A percentile compares a stretch with the other conserved stretches of the same genome.
Conservation (phyloP, 345 rosid genomes). For the Populus ilicifolia region DNA sequence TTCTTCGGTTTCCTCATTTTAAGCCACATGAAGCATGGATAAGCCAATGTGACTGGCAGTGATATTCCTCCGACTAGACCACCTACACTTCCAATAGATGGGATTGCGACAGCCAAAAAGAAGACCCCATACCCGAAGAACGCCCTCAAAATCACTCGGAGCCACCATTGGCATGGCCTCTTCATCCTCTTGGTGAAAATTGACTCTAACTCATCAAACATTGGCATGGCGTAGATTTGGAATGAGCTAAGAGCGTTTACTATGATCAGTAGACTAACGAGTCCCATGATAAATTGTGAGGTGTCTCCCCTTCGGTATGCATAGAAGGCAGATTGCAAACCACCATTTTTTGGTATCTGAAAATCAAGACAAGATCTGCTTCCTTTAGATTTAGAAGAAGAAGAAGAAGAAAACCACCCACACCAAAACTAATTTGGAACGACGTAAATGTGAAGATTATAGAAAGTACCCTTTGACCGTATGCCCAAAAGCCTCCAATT, state of each 20-base stretch:
- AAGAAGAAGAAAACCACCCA: background rate
- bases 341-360: constrained; percentile 29
- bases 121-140: constrained; percentile 24
- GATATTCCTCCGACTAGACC: constrained; percentile 33
- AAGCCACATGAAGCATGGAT: constrained; percentile 43
- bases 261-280: constrained; percentile 27
- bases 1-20: constrained; percentile 29
- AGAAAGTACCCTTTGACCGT: constrained; percentile 24
- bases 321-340: constrained; percentile 29
- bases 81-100: constrained; percentile 26
- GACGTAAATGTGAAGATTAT: background rate
- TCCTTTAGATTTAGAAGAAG: background rate
- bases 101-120: constrained; percentile 33
- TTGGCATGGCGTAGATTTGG: constrained; percentile 37
- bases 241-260: constrained; percentile 27
- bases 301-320: constrained; percentile 22
- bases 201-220: constrained; percentile 29
- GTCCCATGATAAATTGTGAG: constrained; percentile 19
- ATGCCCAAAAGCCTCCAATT: constrained; percentile 42
- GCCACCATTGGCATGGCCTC: constrained; percentile 30
- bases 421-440: background rate
- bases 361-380: background rate
- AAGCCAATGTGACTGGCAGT: constrained; percentile 29
- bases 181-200: constrained; percentile 12
- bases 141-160: constrained; percentile 19